Conservation (phyloP, 1,139 yeast species). For the Taiozyma sp. region DNA sequence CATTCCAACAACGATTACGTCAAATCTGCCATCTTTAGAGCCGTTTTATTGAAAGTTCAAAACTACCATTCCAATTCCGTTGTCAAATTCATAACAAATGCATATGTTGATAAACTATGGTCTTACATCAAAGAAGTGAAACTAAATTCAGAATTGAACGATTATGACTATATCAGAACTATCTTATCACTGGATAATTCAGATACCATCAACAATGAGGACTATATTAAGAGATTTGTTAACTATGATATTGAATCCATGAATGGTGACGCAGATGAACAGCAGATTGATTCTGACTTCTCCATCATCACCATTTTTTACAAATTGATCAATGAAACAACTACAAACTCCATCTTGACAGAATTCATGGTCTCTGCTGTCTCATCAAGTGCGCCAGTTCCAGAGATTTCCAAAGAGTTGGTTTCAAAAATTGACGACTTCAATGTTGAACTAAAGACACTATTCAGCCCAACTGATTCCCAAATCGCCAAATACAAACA, state of each 20-base stretch:
- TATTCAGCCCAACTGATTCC: constrained; percentile 25
- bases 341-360: constrained; percentile 13
- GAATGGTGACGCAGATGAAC: constrained; percentile 8
- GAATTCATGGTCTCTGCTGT: constrained; percentile 16
- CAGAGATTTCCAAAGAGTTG: constrained; percentile 14
- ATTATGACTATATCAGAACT: constrained; percentile 23
- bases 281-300: constrained; percentile 9
- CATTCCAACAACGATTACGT: constrained; percentile 23
- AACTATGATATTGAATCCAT: constrained; percentile 8
- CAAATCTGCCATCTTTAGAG: constrained; percentile 25
- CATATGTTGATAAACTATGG: constrained; percentile 26
- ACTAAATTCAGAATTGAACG: constrained; percentile 15
- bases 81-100: constrained; percentile 14
- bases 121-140: constrained; percentile 17
- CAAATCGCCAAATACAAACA: constrained; percentile 16
- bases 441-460: constrained; percentile 21
- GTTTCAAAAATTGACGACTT: constrained; percentile 14
- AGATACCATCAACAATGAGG: constrained; percentile 24
- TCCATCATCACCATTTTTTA: constrained; percentile 13
- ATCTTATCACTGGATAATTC: constrained; percentile 21
- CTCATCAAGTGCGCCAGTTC: constrained; percentile 13
- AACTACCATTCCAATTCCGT: constrained; percentile 15
- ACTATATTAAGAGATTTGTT: constrained; percentile 17
- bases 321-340: constrained; percentile 17
- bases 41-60: constrained; percentile 24